These are phyloP conservation scores for Silene noctiflora DNA, from an alignment of 179 eudicot genomes.

Conservation along the genomic window DNA sequence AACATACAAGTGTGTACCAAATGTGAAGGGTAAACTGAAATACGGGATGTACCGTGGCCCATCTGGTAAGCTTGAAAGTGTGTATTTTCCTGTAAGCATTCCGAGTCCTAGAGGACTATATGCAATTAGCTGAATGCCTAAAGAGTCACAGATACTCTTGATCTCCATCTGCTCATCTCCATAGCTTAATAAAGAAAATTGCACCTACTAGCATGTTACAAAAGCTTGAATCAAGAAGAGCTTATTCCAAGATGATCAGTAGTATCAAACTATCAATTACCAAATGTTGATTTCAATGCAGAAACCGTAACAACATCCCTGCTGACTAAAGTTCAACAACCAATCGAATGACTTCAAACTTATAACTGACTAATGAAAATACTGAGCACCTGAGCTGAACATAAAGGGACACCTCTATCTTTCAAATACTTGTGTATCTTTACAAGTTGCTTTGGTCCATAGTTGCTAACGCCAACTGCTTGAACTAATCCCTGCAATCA, in stretches of 20 bases:
- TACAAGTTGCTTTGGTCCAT: conserved; percentile 87
- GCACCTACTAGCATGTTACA: conserved; percentile 49
- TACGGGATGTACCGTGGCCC: conserved; percentile 64
- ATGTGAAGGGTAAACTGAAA: not conserved
- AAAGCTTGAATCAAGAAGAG: conserved; percentile 7
- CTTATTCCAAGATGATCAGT: not conserved
- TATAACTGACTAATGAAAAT: not conserved
- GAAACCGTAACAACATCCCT: not conserved
- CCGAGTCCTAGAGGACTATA: conserved; percentile 96
- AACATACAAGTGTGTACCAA: conserved; percentile 2
- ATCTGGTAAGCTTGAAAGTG: conserved; percentile 56
- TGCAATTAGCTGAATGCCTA: conserved; percentile 67
- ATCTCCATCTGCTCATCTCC: conserved; percentile 89
- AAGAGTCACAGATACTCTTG: conserved; percentile 66
- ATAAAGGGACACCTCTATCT: conserved; percentile 75
- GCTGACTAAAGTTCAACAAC: not conserved
- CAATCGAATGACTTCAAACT: not conserved
- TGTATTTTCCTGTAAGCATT: conserved; percentile 94
- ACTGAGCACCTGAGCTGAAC: conserved; percentile 79
- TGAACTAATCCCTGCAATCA: conserved; percentile 78
- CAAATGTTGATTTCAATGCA: not conserved
- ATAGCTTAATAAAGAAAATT: conserved; percentile 77
- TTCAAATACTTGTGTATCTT: conserved; percentile 72
- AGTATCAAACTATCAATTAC: not conserved
- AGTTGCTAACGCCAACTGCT: conserved; percentile 98